Percentiles rank a stretch among this genome's conserved stretches.
Evolutionary conservation across 2,329 filamentous ascomycete species (phyloP).

Genomic region (Pseudogymnoascus sp.): DNA sequence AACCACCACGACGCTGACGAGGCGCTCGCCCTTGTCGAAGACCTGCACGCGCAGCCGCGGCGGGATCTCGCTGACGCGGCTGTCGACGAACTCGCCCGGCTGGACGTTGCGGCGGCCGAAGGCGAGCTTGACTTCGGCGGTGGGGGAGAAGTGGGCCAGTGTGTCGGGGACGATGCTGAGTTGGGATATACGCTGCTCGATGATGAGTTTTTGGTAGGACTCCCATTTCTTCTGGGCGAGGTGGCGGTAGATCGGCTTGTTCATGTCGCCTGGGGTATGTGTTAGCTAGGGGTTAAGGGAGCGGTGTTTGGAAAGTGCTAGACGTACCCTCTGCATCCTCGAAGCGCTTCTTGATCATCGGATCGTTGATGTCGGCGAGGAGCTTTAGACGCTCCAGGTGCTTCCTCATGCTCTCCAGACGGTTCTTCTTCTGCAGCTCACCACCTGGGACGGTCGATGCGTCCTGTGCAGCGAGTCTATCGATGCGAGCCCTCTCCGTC

Average conservation of each 20-base stretch:
- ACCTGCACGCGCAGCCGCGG: constrained; percentile 76
- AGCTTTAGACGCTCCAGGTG: constrained; percentile 78
- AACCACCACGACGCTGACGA: constrained; percentile 77
- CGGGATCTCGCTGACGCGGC: constrained; percentile 61
- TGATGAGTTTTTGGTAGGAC: constrained; percentile 68
- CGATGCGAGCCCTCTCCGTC: constrained; percentile 60
- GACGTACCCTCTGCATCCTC: constrained; percentile 79
- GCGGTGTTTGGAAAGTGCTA: not conserved
- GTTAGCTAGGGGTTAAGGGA: constrained; percentile 20
- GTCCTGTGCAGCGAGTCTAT: constrained; percentile 53
- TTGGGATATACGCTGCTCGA: constrained; percentile 78
- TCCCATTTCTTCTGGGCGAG: constrained; percentile 86
- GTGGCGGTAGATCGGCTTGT: constrained; percentile 89
- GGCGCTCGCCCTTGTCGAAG: constrained; percentile 72
- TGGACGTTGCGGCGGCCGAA: constrained; percentile 65
- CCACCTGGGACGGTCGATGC: constrained; percentile 53
- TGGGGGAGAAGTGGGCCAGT: constrained; percentile 69
- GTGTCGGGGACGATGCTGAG: constrained; percentile 86
- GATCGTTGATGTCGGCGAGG: constrained; percentile 89
- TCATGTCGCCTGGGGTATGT: constrained; percentile 69
- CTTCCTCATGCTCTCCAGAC: constrained; percentile 61
- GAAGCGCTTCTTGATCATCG: constrained; percentile 83
- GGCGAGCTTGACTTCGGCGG: constrained; percentile 71
- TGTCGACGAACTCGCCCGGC: constrained; percentile 74
- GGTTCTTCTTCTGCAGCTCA: constrained; percentile 56